Conservation (phyloP, 2,329 filamentous ascomycete genomes). For the Scytalidium lignicola region DNA sequence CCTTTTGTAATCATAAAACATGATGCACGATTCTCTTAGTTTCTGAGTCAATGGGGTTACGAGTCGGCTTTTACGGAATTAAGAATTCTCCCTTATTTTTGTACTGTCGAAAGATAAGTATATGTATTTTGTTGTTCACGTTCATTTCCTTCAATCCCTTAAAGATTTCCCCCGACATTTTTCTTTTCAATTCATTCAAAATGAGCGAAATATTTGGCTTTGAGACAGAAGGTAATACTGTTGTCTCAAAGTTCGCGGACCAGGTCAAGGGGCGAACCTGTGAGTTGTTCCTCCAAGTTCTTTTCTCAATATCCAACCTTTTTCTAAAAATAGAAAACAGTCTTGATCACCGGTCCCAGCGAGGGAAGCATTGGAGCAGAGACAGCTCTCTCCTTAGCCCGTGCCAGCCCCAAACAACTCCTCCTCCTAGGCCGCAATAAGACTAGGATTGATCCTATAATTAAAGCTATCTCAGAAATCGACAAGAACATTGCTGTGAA, state of each 20-base stretch:
- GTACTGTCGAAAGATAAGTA: neutral
- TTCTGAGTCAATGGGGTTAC: neutral
- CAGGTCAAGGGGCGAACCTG: conserved; percentile 11
- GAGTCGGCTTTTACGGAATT: neutral
- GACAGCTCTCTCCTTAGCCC: conserved; percentile 17
- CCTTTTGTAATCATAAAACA: neutral
- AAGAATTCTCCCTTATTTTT: neutral
- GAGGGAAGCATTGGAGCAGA: conserved; percentile 13
- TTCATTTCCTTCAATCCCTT: neutral
- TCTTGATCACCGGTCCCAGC: conserved; percentile 13
- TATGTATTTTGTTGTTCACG: neutral
- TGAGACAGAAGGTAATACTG: conserved; percentile 6
- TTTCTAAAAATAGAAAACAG: neutral
- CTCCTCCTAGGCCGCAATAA: conserved; percentile 15
- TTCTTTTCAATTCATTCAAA: neutral
- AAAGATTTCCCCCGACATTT: neutral
- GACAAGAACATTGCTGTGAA: conserved; percentile 5
- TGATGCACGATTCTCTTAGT: neutral
- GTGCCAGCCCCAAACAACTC: conserved; percentile 10
- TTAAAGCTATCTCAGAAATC: conserved; percentile 11
- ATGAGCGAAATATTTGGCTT: neutral
- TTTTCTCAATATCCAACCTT: neutral
- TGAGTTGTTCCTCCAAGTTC: neutral
- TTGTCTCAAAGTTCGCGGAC: conserved; percentile 10
- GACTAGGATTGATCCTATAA: conserved; percentile 15